Evolutionary conservation across 441 rosid genomes (phyloP), one percentile per base, ranked within the genome.

Genomic region (Raphanus hybrid): DNA sequence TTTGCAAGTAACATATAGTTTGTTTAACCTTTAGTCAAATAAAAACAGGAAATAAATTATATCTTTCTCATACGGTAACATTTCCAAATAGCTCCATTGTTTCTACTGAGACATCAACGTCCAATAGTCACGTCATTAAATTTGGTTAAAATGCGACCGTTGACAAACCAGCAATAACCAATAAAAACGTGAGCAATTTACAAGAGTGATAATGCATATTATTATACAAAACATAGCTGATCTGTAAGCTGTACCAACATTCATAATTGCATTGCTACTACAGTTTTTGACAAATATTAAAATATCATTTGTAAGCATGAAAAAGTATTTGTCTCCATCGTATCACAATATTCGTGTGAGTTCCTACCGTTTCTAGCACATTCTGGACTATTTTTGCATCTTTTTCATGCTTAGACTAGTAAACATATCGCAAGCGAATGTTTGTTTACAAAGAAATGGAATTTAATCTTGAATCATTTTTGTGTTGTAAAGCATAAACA

Each of bases 301-400:
- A 29, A 12, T 67, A 60, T 45, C 5, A 75, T 34, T 6, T 8
- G 69, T 69, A 61, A 16, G 32, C 50, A 16, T 16, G 8, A 32
- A 69, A 52, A 69, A 60, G 43, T 39, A 39, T 39, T 39, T 62
- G 79, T 76, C 74, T 50, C 34, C 37, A 76, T 69, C 70, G 43
- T 39, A 34, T 23, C 63, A 75, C 4, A 20, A 32, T 35, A 60
- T 20, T 67, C 39, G 12, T 62, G 20, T 34, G 74, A 14, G 41
- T 54, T 61, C 54, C 41, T 35, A 39, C 43, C 57, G 63, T 26
- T 62, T 62, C 35, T 16, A 54, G 70, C 58, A 52, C 79, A 11
- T 62, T 63, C 79, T 26, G 11, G 48, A 62, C 5, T 15, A 39
- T 43, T 26, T 54, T 26, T 69, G 64, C 57, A 62, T 35, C 57